Evolutionary conservation across 2,329 filamentous ascomycete species (phyloP), one percentile per base, ranked within the genome.

Genomic region (Volutella citrinella): DNA sequence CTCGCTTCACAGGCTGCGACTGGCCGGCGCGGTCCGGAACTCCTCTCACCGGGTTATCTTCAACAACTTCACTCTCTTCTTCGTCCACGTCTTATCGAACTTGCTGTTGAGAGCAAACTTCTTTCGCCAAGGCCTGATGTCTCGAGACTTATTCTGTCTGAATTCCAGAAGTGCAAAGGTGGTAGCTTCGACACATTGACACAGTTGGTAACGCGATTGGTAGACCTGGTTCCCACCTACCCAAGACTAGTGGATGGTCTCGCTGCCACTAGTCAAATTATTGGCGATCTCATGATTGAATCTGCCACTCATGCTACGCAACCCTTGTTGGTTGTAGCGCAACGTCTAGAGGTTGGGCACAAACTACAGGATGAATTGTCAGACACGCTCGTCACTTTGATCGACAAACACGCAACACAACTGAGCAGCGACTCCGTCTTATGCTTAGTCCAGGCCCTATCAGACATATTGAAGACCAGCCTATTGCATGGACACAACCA

Each of bases 351-450:
- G 36, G 43, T 61, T 25, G 69, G 65, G 1, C 59, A 74, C 34
- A 43, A 57, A 3, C 61, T 71, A 18, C 79, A 72, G 48, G 52
- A 54, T 13, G 42, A 57, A 10, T 60, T 70, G 22, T 68, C 70
- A 3, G 47, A 48, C 6, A 64, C 64, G 5, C 48, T 81, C 12
- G 60, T 62, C 5, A 45, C 46, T 5, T 64, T 74, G 34, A 68
- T 80, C 26, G 74, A 79, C 19, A 80, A 76, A 46, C 69, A 72
- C 35, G 66, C 74, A 25, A 78, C 74, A 9, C 64, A 65, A 30
- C 58, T 82, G 13, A 62, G 60, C 11, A 57, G 58, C 11, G 74
- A 79, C 3, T 64, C 61, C 18, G 64, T 70, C 1, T 46, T 54
- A 11, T 38, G 34, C 12, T 52, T 66, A 10, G 56, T 78, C 13